Evolutionary conservation across 2,329 filamentous ascomycete genomes (phyloP), one percentile per base, ranked within the genome.

Genomic region (Fusarium sulawesiense): DNA sequence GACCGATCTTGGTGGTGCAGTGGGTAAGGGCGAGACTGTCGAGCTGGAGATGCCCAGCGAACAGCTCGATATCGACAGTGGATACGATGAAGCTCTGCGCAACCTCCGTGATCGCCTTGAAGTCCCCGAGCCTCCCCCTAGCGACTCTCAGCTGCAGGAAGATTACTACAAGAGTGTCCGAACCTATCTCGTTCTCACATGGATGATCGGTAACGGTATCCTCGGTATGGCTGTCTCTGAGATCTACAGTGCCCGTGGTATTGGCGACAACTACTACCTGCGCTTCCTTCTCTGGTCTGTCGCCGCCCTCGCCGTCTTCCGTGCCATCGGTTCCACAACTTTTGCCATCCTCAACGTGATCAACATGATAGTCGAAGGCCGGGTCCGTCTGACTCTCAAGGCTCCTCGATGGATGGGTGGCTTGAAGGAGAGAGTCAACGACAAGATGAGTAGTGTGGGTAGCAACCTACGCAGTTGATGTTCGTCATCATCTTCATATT

Each of bases 91-190:
- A 79, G 96, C 96, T 0, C 89, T 99, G 27, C 93, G 96, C 68
- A 99, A 99, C 79, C 91, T 99, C 7, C 92, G 96, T 54, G 96
- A 99, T 77, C 88, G 96, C 46, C 86, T 99, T 74, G 94, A 97
- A 78, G 95, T 98, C 1, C 85, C 92, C 13, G 78, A 81, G 14
- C 79, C 87, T 0, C 80, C 84, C 0, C 74, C 89, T 18, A 90
- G 88, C 45, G 95, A 98, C 74, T 85, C 88, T 1, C 96, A 98
- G 82, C 83, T 94, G 81, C 96, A 99, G 80, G 96, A 99, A 80
- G 96, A 99, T 82, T 99, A 99, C 86, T 99, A 99, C 87, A 93
- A 94, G 79, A 93, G 92, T 42, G 96, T 99, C 55, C 90, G 96
- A 57, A 99, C 96, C 1, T 99, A 99, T 89, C 97, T 99, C 91